Percentiles rank a stretch among this genome's conserved stretches.
Evolutionary conservation across 352 stramenopile species (phyloP).

Genomic region (Globisporangium apiculatum): DNA sequence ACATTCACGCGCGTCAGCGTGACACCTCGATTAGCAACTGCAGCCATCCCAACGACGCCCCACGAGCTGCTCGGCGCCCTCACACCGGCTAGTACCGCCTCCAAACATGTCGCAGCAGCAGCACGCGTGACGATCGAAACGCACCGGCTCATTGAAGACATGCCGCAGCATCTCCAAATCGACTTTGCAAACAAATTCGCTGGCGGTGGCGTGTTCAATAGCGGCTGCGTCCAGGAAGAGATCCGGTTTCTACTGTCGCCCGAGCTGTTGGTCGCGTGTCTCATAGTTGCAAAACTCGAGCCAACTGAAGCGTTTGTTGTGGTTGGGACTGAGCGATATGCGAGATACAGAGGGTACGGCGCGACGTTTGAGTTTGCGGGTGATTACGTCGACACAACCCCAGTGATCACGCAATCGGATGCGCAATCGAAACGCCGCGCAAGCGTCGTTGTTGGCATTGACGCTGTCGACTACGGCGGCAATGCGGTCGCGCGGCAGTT

Average conservation of each 20-base stretch:
- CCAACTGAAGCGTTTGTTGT: slow-evolving; percentile 65
- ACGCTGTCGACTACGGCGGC: slow-evolving; percentile 56
- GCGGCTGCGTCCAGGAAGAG: slow-evolving; percentile 76
- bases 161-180: slow-evolving; percentile 57
- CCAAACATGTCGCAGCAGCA: neutral
- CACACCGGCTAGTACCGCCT: no score
- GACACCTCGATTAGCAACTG: slow-evolving; percentile 7
- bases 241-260: slow-evolving; percentile 76
- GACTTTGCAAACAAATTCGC: slow-evolving; percentile 83
- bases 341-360: slow-evolving; percentile 52
- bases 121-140: slow-evolving; percentile 13
- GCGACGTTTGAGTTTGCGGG: slow-evolving; percentile 43
- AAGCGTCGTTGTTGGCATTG: slow-evolving; percentile 55
- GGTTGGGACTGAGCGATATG: slow-evolving; percentile 56
- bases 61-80: no score
- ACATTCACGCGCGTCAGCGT: slow-evolving; percentile 51
- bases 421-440: neutral
- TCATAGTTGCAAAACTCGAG: slow-evolving; percentile 58
- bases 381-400: slow-evolving; percentile 30
- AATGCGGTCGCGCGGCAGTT: slow-evolving; percentile 36
- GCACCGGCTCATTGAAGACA: slow-evolving; percentile 52
- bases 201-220: slow-evolving; percentile 63
- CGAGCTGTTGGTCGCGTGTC: slow-evolving; percentile 57
- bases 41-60: no score
- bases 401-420: neutral